phyloP scores from a whole-genome alignment of 176 grass and related monocot species.

The Zoysia pacifica region DNA sequence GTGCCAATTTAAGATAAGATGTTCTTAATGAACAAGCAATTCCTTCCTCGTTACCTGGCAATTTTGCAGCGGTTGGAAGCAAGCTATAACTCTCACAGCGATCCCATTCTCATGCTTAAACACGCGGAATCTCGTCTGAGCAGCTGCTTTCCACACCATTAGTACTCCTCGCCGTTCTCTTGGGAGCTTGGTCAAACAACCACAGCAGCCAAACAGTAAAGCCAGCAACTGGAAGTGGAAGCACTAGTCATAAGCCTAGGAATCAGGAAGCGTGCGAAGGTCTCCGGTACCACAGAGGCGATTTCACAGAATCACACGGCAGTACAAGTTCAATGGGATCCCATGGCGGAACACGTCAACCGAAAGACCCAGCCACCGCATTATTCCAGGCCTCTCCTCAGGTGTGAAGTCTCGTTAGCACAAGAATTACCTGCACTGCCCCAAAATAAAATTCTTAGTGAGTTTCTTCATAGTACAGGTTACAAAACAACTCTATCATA shows the following conservation, averaged over 20 bases:
- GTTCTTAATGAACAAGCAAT: background rate
- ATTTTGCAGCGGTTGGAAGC: constrained; percentile 79
- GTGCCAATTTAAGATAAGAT: background rate
- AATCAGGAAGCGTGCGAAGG: constrained; percentile 32
- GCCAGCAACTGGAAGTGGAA: constrained; percentile 5
- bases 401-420: background rate
- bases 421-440: constrained; percentile 19
- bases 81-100: constrained; percentile 77
- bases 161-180: constrained; percentile 58
- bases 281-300: background rate
- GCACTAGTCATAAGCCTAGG: constrained; percentile 19
- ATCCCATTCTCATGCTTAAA: constrained; percentile 97
- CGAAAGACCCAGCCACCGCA: constrained; percentile 64
- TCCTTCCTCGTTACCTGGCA: constrained; percentile 67
- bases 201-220: constrained; percentile 38
- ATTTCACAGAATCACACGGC: constrained; percentile 80
- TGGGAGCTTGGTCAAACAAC: constrained; percentile 9
- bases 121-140: constrained; percentile 78
- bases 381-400: constrained; percentile 32
- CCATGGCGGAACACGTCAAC: constrained; percentile 66
- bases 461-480: background rate
- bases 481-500: background rate
- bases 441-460: background rate
- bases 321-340: constrained; percentile 86
- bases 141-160: constrained; percentile 96